Evolutionary conservation across 1,284 basidiomycete genomes (phyloP).

Genomic region (Veloboletus limbatus): DNA sequence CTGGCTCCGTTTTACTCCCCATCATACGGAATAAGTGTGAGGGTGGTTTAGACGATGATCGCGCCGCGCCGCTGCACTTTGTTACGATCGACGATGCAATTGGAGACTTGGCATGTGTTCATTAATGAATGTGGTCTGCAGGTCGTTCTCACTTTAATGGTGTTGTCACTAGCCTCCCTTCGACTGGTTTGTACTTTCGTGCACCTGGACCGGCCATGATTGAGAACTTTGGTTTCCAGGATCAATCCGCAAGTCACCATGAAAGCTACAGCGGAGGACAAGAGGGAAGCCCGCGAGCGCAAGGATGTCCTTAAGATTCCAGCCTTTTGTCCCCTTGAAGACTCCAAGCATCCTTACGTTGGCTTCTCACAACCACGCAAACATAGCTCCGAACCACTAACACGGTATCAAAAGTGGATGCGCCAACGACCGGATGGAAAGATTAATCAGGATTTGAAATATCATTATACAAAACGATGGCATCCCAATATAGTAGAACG

Average conservation of each 20-base stretch:
- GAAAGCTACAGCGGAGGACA: slow-evolving; percentile 33
- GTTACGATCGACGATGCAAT: slow-evolving; percentile 64
- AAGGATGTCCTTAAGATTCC: slow-evolving; percentile 39
- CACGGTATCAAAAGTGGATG: slow-evolving; percentile 56
- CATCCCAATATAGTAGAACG: slow-evolving; percentile 45
- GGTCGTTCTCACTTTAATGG: slow-evolving; percentile 6
- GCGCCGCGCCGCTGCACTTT: slow-evolving; percentile 53
- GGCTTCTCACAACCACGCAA: slow-evolving; percentile 46
- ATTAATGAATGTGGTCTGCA: slow-evolving; percentile 5
- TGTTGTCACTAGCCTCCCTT: slow-evolving; percentile 48
- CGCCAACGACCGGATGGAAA: slow-evolving; percentile 34
- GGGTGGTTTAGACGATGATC: slow-evolving; percentile 34
- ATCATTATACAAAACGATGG: slow-evolving; percentile 53
- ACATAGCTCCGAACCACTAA: slow-evolving; percentile 50
- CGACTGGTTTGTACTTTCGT: slow-evolving; percentile 48
- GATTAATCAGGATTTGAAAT: slow-evolving; percentile 30
- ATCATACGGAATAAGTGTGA: slow-evolving; percentile 39
- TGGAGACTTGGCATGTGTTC: slow-evolving; percentile 54
- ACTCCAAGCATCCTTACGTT: slow-evolving; percentile 24
- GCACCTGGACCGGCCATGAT: not conserved
- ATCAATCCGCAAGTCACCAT: slow-evolving; percentile 46
- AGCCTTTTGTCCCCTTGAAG: slow-evolving; percentile 39
- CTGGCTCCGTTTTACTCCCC: slow-evolving; percentile 37
- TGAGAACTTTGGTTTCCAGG: slow-evolving; percentile 37
- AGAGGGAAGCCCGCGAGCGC: slow-evolving; percentile 33